Base-by-base conservation (phyloP, 1,284 basidiomycete genomes). In the Fomitiporia mediterranea region DNA sequence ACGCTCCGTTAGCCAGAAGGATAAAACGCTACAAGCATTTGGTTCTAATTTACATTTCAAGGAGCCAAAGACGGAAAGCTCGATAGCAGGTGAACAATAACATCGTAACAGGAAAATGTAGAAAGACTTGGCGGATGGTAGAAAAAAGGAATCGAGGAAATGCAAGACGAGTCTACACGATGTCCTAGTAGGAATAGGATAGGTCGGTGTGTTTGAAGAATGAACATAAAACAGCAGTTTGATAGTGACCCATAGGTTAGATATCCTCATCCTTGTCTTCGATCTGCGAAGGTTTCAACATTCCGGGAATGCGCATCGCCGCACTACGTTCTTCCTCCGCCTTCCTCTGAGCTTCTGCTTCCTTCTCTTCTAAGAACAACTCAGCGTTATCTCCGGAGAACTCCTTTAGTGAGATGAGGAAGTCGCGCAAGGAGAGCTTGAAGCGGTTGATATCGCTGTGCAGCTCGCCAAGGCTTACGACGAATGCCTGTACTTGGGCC, bases 221-320 rank as follows among this genome's bases (percentile, higher is more conserved):
- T 6, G 32, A 13, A 34, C 32, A 34, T 6, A 34, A 34, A 28
- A 15, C 9, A 46, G 13, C 9, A 15, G 44, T 28, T 27, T 25
- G 25, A 15, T 43, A 13, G 15, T 28, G 15, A n/a, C 17, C n/a
- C n/a, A 28, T 28, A 17, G 15, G 19, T 80, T 71, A 89, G 65
- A 89, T 84, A 67, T 90, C 88, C 71, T 93, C 91, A 68, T 92
- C 90, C 71, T 87, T 87, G 74, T 95, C 94, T 68, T 95, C 92
- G 68, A 97, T 70, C 72, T 95, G 91, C 64, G 88, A 89, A 30
- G 96, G 96, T 73, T 98, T 98, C 69, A 98, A 81, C 91, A 99
- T 93, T 55, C 97, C 97, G n/a, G 96, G 97, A 61, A 99, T 94
- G 63, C 91, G 84, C 78, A 92, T 90, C 17, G 95, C 95, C 32